Percentiles rank a stretch among this genome's conserved stretches.
Evolutionary conservation across 176 grass and related monocot species (phyloP).

Genomic region (Carex littledalei): DNA sequence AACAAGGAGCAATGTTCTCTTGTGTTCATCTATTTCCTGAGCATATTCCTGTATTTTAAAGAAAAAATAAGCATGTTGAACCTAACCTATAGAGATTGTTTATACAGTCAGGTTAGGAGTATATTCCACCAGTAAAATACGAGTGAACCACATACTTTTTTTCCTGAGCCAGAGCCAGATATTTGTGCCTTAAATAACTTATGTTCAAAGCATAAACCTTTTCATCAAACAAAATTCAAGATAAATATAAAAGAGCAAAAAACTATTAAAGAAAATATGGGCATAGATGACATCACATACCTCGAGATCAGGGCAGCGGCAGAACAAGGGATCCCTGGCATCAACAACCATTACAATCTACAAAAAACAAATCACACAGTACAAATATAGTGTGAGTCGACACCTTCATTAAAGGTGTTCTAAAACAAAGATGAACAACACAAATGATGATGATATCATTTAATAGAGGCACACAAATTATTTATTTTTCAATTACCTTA

Average conservation of each 20-base stretch:
- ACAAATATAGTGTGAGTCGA: not conserved
- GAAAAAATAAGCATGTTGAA: constrained; percentile 3
- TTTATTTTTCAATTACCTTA: not conserved
- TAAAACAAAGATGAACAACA: not conserved
- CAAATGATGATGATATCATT: constrained; percentile 2
- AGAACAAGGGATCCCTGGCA: constrained; percentile 90
- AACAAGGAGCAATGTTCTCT: constrained; percentile 83
- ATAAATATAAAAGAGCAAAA: constrained; percentile 4
- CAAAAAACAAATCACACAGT: constrained; percentile 2
- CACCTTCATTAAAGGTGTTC: not conserved
- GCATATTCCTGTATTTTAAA: constrained; percentile 47
- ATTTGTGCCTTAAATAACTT: not conserved
- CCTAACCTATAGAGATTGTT: not conserved
- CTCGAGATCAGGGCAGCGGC: constrained; percentile 86
- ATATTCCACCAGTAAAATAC: not conserved
- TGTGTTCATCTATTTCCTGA: constrained; percentile 74
- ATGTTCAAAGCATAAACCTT: not conserved
- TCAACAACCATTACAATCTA: constrained; percentile 94
- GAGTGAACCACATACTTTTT: not conserved
- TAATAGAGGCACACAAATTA: not conserved
- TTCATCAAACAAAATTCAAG: constrained; percentile 4
- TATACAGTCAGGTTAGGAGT: not conserved
- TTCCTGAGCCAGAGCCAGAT: not conserved
- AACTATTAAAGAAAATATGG: not conserved
- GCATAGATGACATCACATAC: constrained; percentile 25